Percentiles rank a stretch among this genome's conserved stretches.
phyloP scores from a whole-genome alignment of 2,329 filamentous ascomycete genomes.

The Fusarium sp. region DNA sequence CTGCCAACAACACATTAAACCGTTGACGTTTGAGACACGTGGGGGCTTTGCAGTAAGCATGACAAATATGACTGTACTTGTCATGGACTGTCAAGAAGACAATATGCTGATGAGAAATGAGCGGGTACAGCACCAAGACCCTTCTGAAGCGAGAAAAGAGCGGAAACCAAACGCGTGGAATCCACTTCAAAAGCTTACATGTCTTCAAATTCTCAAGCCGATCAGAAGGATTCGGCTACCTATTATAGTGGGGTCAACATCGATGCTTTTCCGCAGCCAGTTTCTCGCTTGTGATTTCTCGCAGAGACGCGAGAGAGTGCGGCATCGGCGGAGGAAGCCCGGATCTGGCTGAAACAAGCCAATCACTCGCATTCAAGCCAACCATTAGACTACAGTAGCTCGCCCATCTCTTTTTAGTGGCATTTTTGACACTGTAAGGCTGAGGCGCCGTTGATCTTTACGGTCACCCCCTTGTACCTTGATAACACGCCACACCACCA shows the following conservation, averaged over 20 bases:
- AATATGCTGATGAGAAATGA: background rate
- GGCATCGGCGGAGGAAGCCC: background rate
- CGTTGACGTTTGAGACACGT: background rate
- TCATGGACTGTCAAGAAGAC: background rate
- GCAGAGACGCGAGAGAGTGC: background rate
- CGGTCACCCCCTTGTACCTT: background rate
- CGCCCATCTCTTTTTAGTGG: background rate
- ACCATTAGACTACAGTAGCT: background rate
- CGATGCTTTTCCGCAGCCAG: background rate
- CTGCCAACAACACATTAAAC: background rate
- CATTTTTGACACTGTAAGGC: background rate
- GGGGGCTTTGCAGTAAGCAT: background rate
- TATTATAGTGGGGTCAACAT: constrained; percentile 1
- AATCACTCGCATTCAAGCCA: background rate
- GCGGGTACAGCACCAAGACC: background rate
- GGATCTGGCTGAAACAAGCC: background rate
- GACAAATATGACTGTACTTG: background rate
- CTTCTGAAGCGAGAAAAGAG: background rate
- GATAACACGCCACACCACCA: background rate
- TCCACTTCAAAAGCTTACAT: background rate
- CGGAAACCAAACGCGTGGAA: background rate
- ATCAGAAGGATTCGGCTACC: background rate
- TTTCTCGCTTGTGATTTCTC: background rate
- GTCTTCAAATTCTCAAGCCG: background rate
- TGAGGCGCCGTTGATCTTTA: background rate